Evolutionary conservation across 768 basidiomycete species (phyloP), one percentile per base, ranked within the genome.

Genomic region (Phylloporus sp.): DNA sequence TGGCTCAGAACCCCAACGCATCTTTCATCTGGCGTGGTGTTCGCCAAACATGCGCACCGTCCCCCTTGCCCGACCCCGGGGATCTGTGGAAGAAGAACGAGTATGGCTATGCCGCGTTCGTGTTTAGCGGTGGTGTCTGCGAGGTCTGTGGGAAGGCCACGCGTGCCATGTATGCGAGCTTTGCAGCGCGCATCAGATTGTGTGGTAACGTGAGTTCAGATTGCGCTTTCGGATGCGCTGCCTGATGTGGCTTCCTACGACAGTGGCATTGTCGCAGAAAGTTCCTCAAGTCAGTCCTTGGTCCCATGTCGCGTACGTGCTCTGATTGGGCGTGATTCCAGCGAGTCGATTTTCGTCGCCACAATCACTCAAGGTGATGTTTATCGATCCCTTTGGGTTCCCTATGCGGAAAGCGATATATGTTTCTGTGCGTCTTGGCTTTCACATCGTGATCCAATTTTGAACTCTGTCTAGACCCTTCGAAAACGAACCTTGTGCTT

Each of bases 11-110:
- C 18, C 63, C 67, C 7, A 55, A 71, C 4, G 72, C 75, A 0
- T 58, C 62, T 4, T 82, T 70, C 57, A 80, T 88, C 38, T 88
- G 85, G 85, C 75, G 74, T 18, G 60, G 64, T 8, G 74, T 74
- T 26, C 72, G 86, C 20, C 51, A 67, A 22, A 52, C 62, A 6
- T 72, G 62, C 51, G 17, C 38, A 7, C 69, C 69, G 1, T 15
- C 8, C 1, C 56, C 69, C 6, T 62, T 79, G 9, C 79, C 76
- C 1, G 69, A 72, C 6, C 77, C 74, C 3, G 65, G 46, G 15
- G 67, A 56, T 13, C 66, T 56, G 1, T 77, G 77, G 58, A 42
- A 34, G 11, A 45, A 34, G 5, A 75, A 70, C 5, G 86, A 88
- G 55, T 57, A 78, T 0, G 68, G 76, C 0, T 84, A 80, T 59